Evolutionary conservation across 768 basidiomycete genomes (phyloP), one percentile per base, ranked within the genome.

Genomic region (Asterophora parasitica): DNA sequence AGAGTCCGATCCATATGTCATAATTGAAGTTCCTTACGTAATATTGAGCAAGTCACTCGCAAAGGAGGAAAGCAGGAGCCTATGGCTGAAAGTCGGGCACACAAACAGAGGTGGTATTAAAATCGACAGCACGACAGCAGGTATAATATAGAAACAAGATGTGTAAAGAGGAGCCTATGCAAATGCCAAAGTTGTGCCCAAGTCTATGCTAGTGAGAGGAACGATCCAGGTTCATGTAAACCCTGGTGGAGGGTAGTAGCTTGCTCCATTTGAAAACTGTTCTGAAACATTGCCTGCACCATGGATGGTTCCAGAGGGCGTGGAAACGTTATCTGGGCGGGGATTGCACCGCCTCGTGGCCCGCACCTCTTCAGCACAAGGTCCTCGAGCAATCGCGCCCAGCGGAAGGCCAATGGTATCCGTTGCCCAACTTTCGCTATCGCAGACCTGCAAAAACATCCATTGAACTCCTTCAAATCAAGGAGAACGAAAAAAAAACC

Each of bases 381-480:
- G 43, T 78, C 76, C 51, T 76, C 70, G 27, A 85, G 59, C 75
- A 83, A 77, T 64, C 72, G 76, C 4, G 74, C 72, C 56, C 78
- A 81, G 20, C 80, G 76, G 44, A 76, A 73, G 3, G 85, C 82
- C 46, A 88, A 67, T 19, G 85, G 85, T 34, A 86, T 73, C 13
- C 81, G 78, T 56, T 82, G 77, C 0, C 84, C 85, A 51, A 87
- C 73, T 55, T 78, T 80, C 9, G 66, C 64, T 17, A 88, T 73
- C 2, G 83, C 81, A 30, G 69, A 68, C 28, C 85, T 86, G 46
- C 4, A 40, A 28, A 28, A 28, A 40, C 23, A 23, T 23, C 3
- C 23, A 39, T 36, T 33, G 46, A 12, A 44, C 20, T 45, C 39
- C 27, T 27, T 40, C 17, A 30, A 34, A 16, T 42, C 46, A 20